Conservation (phyloP, 352 stramenopile genomes). For the Globisporangium nunn region DNA sequence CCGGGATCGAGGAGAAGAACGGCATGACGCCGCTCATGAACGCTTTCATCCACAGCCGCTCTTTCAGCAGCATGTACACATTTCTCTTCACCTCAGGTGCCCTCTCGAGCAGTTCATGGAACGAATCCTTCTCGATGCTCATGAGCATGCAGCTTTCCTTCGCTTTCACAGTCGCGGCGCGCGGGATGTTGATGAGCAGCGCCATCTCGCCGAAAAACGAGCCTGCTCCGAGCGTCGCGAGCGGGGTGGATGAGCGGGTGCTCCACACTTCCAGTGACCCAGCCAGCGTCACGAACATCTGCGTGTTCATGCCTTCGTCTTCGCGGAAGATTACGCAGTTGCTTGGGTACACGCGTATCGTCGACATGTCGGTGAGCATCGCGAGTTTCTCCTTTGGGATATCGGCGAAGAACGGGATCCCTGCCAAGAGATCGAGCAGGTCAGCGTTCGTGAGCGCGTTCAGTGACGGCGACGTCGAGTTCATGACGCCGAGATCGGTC, state of each 20-base stretch:
- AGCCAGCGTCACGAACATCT: conserved; percentile 75
- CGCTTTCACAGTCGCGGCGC: conserved; percentile 57
- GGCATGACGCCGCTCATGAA: conserved; percentile 67
- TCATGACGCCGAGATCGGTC: conserved; percentile 27
- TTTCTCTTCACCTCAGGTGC: conserved; percentile 41
- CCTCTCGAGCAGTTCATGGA: conserved; percentile 54
- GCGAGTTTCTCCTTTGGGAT: conserved; percentile 54
- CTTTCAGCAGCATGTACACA: conserved; percentile 57
- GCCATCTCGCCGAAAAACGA: conserved; percentile 84
- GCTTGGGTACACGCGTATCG: conserved; percentile 65
- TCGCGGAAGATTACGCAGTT: conserved; percentile 66
- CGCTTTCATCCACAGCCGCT: conserved; percentile 60
- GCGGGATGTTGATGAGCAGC: conserved; percentile 70
- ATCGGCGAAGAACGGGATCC: conserved; percentile 68
- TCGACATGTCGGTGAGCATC: conserved; percentile 64
- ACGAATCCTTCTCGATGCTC: conserved; percentile 71
- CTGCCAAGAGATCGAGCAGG: conserved; percentile 44
- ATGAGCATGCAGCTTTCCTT: conserved; percentile 73
- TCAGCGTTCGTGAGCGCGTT: conserved; percentile 67
- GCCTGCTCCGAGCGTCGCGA: conserved; percentile 57
- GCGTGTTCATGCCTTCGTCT: conserved; percentile 68
- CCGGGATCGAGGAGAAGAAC: conserved; percentile 54
- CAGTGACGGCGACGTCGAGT: conserved; percentile 23
- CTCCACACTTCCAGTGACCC: conserved; percentile 59
- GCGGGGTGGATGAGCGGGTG: conserved; percentile 27